Base-by-base conservation (phyloP, 805 yeast genomes). In the Dipodascus geniculatus region DNA sequence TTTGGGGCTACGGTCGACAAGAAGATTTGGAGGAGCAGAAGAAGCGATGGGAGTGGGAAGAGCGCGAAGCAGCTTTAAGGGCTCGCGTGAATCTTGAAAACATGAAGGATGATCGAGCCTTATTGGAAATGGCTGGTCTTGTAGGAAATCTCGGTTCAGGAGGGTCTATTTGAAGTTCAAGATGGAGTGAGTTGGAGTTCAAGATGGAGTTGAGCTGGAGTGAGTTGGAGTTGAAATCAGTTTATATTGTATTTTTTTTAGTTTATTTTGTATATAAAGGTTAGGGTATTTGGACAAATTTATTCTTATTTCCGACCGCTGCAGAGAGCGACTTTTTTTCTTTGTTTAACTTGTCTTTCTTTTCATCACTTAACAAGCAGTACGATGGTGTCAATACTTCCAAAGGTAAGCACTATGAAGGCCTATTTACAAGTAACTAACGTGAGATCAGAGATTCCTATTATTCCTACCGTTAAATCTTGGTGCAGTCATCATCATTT, bases 21-120 rank as follows among this genome's bases (percentile, higher is more conserved):
- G 79, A 82, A 56, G 95, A 87, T 59, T 69, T 89, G 49, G 83
- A 77, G 28, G 90, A 84, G 57, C 96, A 90, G 68, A 72, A 76
- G 49, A 79, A 78, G 61, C 77, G 78, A 56, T 85, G 96, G 93
- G 89, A 83, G 60, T 89, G 96, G 96, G 97, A 91, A 64, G 85
- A 83, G 63, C 73, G 80, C 50, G 96, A 88, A 64, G 95, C 95
- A 0, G 77, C 81, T 60, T 82, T 88, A 38, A 73, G 97, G 52
- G 85, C 83, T 61, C 74, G 78, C 24, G 77, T 89, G 1, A 87
- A 89, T 62, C 59, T 82, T 31, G 74, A 77, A 52, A 78, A 76
- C 54, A 64, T 85, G 59, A 85, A 86, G 1, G 97, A 90, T 61
- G 96, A 88, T 52, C 69, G 88, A 54, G 95, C 96, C 0, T 71